Percentiles rank a stretch among this genome's conserved stretches.
Evolutionary conservation across 768 basidiomycete species (phyloP).

Genomic region (Exsudoporus frostii): DNA sequence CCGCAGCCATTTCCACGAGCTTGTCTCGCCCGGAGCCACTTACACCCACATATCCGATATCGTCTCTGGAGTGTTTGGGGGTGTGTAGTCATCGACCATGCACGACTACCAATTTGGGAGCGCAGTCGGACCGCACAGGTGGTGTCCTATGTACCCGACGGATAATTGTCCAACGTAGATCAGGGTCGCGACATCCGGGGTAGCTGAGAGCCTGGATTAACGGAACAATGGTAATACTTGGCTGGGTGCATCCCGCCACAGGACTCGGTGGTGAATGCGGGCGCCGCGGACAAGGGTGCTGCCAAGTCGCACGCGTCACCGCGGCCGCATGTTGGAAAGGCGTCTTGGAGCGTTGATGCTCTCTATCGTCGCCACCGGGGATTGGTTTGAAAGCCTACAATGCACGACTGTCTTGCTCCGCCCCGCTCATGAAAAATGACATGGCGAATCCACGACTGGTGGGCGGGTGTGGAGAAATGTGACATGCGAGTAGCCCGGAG

Average conservation of each 20-base stretch:
- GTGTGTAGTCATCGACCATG: neutral
- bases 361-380: slow-evolving; percentile 2
- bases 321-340: slow-evolving; percentile 18
- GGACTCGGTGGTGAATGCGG: neutral
- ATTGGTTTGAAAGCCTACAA: neutral
- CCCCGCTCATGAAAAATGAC: neutral
- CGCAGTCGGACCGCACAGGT: neutral
- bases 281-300: slow-evolving; percentile 17
- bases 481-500: neutral
- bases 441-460: slow-evolving; percentile 13
- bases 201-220: neutral
- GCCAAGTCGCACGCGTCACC: slow-evolving; percentile 6
- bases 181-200: slow-evolving; percentile 15
- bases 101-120: neutral
- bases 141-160: neutral
- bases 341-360: neutral
- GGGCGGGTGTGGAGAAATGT: neutral
- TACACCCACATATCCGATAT: neutral
- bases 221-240: neutral
- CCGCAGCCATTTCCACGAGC: neutral
- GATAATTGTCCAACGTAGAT: slow-evolving; percentile 5
- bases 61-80: neutral
- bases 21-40: neutral
- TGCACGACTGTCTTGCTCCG: neutral
- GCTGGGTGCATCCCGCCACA: neutral